Conservation (phyloP, 2,329 filamentous ascomycete species). For the Dactylellina parvicollis region DNA sequence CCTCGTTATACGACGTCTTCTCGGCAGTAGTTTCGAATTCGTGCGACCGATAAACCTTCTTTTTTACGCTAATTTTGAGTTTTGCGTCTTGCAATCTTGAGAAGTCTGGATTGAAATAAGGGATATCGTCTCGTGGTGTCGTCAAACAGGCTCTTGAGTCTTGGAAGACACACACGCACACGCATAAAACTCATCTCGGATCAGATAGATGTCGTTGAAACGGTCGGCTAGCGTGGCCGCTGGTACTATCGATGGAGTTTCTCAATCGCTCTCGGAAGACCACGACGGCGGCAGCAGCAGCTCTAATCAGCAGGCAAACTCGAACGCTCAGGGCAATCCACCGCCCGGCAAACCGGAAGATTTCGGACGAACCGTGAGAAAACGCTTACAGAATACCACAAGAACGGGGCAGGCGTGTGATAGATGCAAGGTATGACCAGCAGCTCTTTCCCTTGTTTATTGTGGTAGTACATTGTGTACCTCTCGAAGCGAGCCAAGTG, state of each 20-base stretch:
- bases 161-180: conserved; percentile 2
- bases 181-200: not conserved
- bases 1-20: conserved; percentile 27
- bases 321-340: conserved; percentile 1
- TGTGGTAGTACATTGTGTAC: conserved; percentile 53
- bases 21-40: not conserved
- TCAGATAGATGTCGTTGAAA: conserved; percentile 41
- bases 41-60: conserved; percentile 34
- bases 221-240: conserved; percentile 46
- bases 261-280: conserved; percentile 17
- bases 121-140: not conserved
- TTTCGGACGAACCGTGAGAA: conserved; percentile 65
- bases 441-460: conserved; percentile 5
- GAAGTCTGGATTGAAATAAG: not conserved
- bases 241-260: conserved; percentile 8
- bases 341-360: conserved; percentile 58
- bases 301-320: conserved; percentile 12
- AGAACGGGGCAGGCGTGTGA: conserved; percentile 87
- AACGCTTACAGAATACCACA: conserved; percentile 67
- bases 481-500: not conserved
- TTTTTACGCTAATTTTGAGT: not conserved
- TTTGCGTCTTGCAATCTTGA: not conserved
- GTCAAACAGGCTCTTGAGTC: conserved; percentile 11
- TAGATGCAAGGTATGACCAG: conserved; percentile 75
- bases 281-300: conserved; percentile 21